Base-by-base conservation (phyloP, 129 eudicot species). In the Tanacetum coccineum region DNA sequence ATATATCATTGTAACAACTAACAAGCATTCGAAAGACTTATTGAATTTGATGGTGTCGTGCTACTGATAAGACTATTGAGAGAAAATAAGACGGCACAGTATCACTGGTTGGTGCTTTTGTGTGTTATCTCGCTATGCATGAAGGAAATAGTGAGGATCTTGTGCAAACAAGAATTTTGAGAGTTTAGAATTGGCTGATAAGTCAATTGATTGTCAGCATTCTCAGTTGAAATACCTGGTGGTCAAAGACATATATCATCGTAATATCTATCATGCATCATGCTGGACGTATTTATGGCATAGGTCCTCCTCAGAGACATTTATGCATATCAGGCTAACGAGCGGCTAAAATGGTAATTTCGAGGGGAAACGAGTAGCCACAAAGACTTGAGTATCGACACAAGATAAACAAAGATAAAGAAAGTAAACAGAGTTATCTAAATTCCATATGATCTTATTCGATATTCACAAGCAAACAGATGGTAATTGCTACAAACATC, bases 1-100 rank as follows among this genome's bases (percentile, higher is more conserved):
- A 89, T 83, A 21, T 89, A 79, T 36, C 40, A 0, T 36, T 36
- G 40, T 36, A 36, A 36, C 9, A 1, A 36, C 40, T 49, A 71
- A 40, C 0, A 82, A 86, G 67, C 96, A 89, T 50, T 81, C 84
- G 3, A 79, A 81, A 76, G 67, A 84, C 67, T 89, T 10, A 70
- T 86, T 30, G 95, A 86, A 73, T 75, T 70, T 19, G 73, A 78
- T 15, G 90, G 78, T 9, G 70, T 83, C 15, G 40, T 47, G 5
- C 75, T 74, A 0, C 21, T 89, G 14, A 68, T 89, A 84, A 79
- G 71, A 62, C 30, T 81, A 46, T 42, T 89, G 74, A 83, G 86
- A 64, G 90, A 76, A 17, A 72, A 66, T 28, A 84, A 83, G 14
- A 49, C 61, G 62, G 67, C 78, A 1, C 78, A 73, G 9, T 59